Percentiles rank a stretch among this genome's conserved stretches.
These are phyloP conservation scores for Kokia cookei DNA, from an alignment of 441 rosid species.

Conservation along the genomic window DNA sequence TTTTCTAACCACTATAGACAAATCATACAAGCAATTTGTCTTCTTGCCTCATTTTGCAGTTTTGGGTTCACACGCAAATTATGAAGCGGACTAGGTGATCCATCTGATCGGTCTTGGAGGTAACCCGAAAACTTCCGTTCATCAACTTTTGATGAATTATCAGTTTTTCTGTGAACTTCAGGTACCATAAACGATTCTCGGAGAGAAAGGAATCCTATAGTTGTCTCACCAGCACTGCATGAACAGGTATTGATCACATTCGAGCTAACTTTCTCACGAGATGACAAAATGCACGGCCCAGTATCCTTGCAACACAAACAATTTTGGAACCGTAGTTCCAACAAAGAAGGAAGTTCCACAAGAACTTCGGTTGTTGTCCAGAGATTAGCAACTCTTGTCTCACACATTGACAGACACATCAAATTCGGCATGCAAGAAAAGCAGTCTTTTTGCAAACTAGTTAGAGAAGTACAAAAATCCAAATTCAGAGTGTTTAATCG, in stretches of 20 bases:
- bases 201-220: constrained; percentile 5
- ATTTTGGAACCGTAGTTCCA: constrained; percentile 52
- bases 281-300: constrained; percentile 32
- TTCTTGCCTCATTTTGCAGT: neutral
- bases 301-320: constrained; percentile 46
- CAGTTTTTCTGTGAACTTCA: neutral
- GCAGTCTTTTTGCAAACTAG: constrained; percentile 44
- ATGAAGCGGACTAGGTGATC: constrained; percentile 7
- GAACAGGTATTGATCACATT: neutral
- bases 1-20: neutral
- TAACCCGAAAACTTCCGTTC: constrained; percentile 17
- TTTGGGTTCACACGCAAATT: neutral
- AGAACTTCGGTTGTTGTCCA: constrained; percentile 48
- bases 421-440: constrained; percentile 55
- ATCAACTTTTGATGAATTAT: constrained; percentile 1
- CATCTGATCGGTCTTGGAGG: constrained; percentile 12
- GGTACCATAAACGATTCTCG: neutral
- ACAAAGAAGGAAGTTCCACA: constrained; percentile 42
- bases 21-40: neutral
- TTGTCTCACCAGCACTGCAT: constrained; percentile 8
- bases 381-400: constrained; percentile 47
- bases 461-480: constrained; percentile 44
- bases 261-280: constrained; percentile 17
- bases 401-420: constrained; percentile 47
- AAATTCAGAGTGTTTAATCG: constrained; percentile 37